Evolutionary conservation across 73 alveolate species (phyloP).

Genomic region (Symbiodinium natans): DNA sequence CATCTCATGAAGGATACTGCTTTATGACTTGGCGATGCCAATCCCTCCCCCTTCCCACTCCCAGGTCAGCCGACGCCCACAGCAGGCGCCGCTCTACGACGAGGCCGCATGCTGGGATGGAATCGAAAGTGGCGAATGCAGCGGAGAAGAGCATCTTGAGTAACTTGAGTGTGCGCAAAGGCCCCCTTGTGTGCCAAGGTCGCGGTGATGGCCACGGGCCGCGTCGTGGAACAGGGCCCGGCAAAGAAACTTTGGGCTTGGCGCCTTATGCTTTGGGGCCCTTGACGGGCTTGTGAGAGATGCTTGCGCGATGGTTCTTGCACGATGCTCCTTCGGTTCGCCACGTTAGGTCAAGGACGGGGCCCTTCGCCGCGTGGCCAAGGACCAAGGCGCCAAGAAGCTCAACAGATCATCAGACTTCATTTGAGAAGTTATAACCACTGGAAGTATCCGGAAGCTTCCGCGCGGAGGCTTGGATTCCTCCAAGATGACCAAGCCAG

Average conservation of each 20-base stretch:
- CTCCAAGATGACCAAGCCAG: conserved; percentile 39
- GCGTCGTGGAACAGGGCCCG: conserved; percentile 47
- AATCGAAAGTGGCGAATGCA: too few species aligned
- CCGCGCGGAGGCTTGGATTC: conserved; percentile 33
- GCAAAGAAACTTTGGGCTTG: conserved; percentile 60
- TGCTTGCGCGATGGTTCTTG: too few species aligned
- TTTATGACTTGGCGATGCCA: background rate
- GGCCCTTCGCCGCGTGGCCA: conserved; percentile 58
- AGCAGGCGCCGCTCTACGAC: conserved; percentile 81
- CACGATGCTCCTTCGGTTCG: too few species aligned
- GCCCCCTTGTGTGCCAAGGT: too few species aligned
- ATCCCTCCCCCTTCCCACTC: background rate
- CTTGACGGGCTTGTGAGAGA: too few species aligned
- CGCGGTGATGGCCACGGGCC: conserved; percentile 45
- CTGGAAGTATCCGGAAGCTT: too few species aligned
- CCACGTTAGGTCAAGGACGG: conserved; percentile 71
- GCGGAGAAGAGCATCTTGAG: too few species aligned
- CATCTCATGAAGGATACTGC: too few species aligned
- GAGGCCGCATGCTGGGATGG: too few species aligned
- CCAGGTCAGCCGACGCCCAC: conserved; percentile 53
- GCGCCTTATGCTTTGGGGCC: background rate
- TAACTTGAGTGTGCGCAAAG: too few species aligned
- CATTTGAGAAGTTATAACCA: too few species aligned
- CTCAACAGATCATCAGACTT: too few species aligned
- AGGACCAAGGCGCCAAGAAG: conserved; percentile 48